These are phyloP conservation scores for Chrysosporium queenslandicum DNA, from an alignment of 2,329 filamentous ascomycete species.

Conservation along the genomic window DNA sequence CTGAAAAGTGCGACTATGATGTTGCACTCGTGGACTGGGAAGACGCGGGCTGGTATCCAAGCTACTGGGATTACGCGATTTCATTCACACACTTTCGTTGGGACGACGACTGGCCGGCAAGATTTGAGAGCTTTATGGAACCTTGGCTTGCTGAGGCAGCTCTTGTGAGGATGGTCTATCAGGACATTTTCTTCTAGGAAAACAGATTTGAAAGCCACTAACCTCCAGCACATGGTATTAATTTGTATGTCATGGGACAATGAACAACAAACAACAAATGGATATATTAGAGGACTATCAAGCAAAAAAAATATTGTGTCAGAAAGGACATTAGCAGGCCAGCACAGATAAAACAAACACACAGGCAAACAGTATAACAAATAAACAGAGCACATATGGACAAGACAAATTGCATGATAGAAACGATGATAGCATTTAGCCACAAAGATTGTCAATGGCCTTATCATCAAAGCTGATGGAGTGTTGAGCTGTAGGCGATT, in stretches of 20 bases:
- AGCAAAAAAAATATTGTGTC: background rate
- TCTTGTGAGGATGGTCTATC: background rate
- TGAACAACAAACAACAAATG: background rate
- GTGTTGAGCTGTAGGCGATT: background rate
- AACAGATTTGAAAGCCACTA: background rate
- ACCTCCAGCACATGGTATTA: background rate
- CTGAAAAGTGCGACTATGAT: conserved; percentile 9
- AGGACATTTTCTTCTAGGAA: background rate
- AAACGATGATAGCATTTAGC: no score
- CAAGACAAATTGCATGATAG: no score
- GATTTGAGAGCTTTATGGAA: conserved; percentile 17
- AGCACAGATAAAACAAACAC: background rate
- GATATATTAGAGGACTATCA: background rate
- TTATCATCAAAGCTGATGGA: background rate
- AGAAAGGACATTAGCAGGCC: background rate
- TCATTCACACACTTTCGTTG: conserved; percentile 20
- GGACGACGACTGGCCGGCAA: conserved; percentile 23
- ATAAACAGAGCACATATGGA: background rate
- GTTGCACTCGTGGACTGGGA: conserved; percentile 22
- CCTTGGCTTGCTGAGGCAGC: background rate
- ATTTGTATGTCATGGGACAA: background rate
- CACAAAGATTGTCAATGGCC: background rate
- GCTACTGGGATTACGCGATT: conserved; percentile 23
- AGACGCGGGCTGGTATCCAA: conserved; percentile 21
- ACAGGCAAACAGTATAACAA: background rate